Conservation (phyloP, 352 stramenopile genomes). For the Phytopythium sindhum region DNA sequence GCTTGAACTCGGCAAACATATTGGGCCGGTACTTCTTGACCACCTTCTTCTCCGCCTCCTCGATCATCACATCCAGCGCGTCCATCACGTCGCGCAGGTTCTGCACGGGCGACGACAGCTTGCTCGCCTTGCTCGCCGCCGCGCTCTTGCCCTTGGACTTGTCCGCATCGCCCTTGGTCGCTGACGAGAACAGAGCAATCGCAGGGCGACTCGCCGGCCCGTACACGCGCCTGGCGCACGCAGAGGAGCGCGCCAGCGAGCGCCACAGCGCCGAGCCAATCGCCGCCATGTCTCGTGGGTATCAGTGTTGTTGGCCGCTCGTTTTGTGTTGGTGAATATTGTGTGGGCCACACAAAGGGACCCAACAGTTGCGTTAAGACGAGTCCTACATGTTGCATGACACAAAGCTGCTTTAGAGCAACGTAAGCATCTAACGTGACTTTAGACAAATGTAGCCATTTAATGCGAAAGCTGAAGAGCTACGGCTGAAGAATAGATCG, state of each 20-base stretch:
- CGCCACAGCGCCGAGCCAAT: slow-evolving; percentile 1
- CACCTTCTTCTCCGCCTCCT: slow-evolving; percentile 80
- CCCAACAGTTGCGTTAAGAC: neutral
- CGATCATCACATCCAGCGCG: slow-evolving; percentile 76
- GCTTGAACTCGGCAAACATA: slow-evolving; percentile 88
- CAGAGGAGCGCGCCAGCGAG: slow-evolving; percentile 8
- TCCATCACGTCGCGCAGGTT: slow-evolving; percentile 76
- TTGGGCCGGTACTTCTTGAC: slow-evolving; percentile 86
- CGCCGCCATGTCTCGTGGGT: neutral
- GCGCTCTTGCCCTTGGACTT: neutral
- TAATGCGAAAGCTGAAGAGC: neutral
- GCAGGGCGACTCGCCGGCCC: neutral
- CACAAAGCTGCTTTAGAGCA: neutral
- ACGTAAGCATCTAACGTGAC: neutral
- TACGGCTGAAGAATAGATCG: neutral
- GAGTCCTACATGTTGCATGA: neutral
- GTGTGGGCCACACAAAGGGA: slow-evolving; percentile 1
- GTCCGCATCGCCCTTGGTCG: neutral
- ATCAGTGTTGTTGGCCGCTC: neutral
- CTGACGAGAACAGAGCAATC: slow-evolving; percentile 3
- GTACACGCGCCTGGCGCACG: neutral
- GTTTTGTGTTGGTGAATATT: neutral
- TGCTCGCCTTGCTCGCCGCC: neutral
- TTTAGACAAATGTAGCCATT: neutral
- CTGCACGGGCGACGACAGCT: slow-evolving; percentile 47